phyloP scores from a whole-genome alignment of 129 eudicot genomes.

The Flaveria ramosissima region DNA sequence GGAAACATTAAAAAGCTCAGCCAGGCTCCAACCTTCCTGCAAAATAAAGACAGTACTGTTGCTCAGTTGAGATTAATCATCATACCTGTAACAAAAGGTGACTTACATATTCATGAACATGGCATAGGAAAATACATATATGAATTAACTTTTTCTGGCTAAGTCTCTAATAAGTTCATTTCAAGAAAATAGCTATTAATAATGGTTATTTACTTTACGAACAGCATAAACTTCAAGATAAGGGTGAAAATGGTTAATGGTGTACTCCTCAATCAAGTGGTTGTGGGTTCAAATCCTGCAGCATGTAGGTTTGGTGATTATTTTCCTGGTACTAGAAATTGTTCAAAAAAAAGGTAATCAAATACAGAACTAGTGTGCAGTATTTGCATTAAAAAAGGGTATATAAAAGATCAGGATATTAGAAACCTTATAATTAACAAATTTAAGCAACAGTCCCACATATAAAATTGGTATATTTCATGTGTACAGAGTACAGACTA shows the following conservation, averaged over 20 bases:
- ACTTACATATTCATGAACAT: neutral
- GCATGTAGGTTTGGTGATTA: too few species aligned
- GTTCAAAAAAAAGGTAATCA: neutral
- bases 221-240: neutral
- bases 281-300: too few species aligned
- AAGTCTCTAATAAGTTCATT: neutral
- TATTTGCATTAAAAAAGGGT: neutral
- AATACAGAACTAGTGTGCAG: neutral
- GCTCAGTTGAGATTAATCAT: constrained; percentile 19
- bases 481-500: constrained; percentile 14
- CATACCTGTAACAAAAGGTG: constrained; percentile 15
- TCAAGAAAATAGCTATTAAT: neutral
- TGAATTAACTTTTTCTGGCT: neutral
- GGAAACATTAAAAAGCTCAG: constrained; percentile 71
- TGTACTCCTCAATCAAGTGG: neutral
- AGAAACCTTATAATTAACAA: neutral
- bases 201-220: neutral
- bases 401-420: neutral
- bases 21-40: constrained; percentile 99
- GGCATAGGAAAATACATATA: neutral
- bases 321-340: too few species aligned
- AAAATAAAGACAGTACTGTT: constrained; percentile 14
- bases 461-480: neutral
- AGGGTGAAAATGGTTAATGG: neutral
- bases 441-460: neutral